phyloP scores from a whole-genome alignment of 208 protist species.

The Leishmania lainsoni region DNA sequence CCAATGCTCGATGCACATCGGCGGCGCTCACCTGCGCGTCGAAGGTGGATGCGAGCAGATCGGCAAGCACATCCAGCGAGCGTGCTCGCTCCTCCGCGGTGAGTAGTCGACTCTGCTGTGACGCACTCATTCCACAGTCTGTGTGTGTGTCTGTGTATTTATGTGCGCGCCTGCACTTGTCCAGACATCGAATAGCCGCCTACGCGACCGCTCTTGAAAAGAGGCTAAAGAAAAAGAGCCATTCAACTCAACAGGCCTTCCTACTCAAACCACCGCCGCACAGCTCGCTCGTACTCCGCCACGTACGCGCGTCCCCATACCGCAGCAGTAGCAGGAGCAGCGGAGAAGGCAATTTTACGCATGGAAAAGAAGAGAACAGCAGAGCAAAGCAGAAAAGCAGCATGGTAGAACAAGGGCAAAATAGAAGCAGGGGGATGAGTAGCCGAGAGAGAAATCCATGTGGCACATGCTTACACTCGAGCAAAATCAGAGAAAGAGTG shows the following conservation, averaged over 20 bases:
- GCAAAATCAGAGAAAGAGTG: neutral
- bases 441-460: neutral
- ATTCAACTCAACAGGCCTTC: neutral
- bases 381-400: neutral
- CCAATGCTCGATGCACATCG: slow-evolving; percentile 51
- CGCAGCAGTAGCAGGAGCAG: neutral
- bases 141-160: neutral
- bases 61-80: slow-evolving; percentile 50
- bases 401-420: neutral
- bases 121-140: neutral
- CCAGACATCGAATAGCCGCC: neutral
- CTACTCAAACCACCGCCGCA: neutral
- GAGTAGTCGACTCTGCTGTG: neutral
- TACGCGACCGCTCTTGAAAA: neutral
- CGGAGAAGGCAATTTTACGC: neutral
- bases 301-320: neutral
- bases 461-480: neutral
- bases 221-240: neutral
- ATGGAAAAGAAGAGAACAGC: neutral
- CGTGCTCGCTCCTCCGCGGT: slow-evolving; percentile 14
- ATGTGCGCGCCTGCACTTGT: neutral
- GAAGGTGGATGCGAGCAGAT: slow-evolving; percentile 61
- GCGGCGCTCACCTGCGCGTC: slow-evolving; percentile 29
- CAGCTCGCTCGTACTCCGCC: neutral
- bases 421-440: neutral